phyloP scores from a whole-genome alignment of 2,329 filamentous ascomycete genomes.

The Acephala macrosclerotiorum region DNA sequence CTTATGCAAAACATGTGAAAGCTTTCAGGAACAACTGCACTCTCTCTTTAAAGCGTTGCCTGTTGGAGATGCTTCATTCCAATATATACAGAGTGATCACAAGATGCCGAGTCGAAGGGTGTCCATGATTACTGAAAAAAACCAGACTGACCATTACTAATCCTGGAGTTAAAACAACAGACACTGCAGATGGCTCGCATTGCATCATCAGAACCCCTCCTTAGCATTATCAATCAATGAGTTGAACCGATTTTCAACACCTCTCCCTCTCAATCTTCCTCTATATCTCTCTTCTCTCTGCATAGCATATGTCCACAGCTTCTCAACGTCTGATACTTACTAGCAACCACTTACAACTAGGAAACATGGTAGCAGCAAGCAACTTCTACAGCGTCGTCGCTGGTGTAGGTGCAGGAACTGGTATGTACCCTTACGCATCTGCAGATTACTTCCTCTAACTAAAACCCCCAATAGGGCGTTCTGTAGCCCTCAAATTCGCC shows the following conservation, averaged over 20 bases:
- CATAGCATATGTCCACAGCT: slow-evolving; percentile 25
- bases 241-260: neutral
- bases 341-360: slow-evolving; percentile 20
- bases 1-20: too few relatives aligned
- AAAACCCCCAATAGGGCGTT: slow-evolving; percentile 46
- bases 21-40: too few relatives aligned
- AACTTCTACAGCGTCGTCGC: slow-evolving; percentile 73
- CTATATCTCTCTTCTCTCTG: neutral
- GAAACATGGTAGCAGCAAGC: slow-evolving; percentile 37
- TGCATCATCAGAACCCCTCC: slow-evolving; percentile 15
- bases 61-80: neutral
- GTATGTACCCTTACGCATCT: slow-evolving; percentile 44
- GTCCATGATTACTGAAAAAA: slow-evolving; percentile 13
- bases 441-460: neutral
- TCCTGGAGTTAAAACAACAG: neutral
- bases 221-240: slow-evolving; percentile 15
- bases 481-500: slow-evolving; percentile 64
- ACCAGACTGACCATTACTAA: slow-evolving; percentile 7
- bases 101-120: neutral
- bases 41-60: neutral
- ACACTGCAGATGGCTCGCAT: slow-evolving; percentile 7
- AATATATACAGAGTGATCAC: neutral
- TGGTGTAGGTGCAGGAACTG: slow-evolving; percentile 75
- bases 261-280: too few relatives aligned
- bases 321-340: slow-evolving; percentile 24